These are phyloP conservation scores for Solidago caesia DNA, from an alignment of 129 eudicot genomes.

Conservation along the genomic window DNA sequence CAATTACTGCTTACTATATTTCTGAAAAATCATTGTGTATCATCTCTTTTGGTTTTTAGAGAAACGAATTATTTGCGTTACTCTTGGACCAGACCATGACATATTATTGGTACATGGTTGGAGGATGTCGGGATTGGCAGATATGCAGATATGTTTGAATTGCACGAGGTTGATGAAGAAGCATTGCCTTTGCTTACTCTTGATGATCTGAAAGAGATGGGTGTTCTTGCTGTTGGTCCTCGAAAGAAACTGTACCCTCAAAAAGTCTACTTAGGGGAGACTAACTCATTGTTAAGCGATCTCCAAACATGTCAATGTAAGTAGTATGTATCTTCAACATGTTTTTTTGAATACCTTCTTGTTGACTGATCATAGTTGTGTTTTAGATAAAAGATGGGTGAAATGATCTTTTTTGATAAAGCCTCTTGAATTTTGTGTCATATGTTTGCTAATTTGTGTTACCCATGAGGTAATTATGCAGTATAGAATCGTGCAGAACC, in stretches of 20 bases:
- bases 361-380: constrained; percentile 26
- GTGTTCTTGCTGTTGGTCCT: constrained; percentile 57
- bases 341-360: constrained; percentile 7
- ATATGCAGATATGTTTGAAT: constrained; percentile 44
- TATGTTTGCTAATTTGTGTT: background rate
- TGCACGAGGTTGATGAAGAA: constrained; percentile 59
- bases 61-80: constrained; percentile 75
- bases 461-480: background rate
- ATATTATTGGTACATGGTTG: constrained; percentile 55
- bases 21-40: background rate
- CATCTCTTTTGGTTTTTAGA: constrained; percentile 36
- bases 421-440: constrained; percentile 1
- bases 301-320: constrained; percentile 30
- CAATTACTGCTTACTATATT: background rate
- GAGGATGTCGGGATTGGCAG: constrained; percentile 47
- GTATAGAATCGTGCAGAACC: background rate
- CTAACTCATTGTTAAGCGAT: constrained; percentile 7
- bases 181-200: constrained; percentile 52
- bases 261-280: constrained; percentile 37
- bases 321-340: constrained; percentile 27
- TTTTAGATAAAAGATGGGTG: constrained; percentile 13
- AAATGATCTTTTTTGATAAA: constrained; percentile 7
- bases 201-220: constrained; percentile 60
- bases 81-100: constrained; percentile 95
- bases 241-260: constrained; percentile 48